Conservation (phyloP, 305 asterid genomes). For the Fraxinus dipetala region DNA sequence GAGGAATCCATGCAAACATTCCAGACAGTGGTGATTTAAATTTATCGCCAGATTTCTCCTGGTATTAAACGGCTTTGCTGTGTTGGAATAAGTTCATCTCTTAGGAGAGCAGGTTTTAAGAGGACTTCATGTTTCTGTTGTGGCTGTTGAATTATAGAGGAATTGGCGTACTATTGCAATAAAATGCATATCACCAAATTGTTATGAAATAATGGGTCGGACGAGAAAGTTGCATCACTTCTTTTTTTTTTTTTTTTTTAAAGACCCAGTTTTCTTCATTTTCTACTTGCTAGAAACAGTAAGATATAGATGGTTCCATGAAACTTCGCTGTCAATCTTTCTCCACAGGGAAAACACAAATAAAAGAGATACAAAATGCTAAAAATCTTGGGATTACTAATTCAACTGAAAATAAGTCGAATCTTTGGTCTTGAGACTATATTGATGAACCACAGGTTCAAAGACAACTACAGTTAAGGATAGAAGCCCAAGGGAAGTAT, state of each 20-base stretch:
- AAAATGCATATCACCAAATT: background rate
- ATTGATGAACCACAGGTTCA: slow-evolving; percentile 57
- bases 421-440: background rate
- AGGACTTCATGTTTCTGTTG: background rate
- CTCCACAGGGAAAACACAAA: background rate
- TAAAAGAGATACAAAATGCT: background rate
- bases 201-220: background rate
- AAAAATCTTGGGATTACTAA: background rate
- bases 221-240: background rate
- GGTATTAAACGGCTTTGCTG: background rate
- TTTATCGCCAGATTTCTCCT: background rate
- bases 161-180: background rate
- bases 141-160: background rate
- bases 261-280: background rate
- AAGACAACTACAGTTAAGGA: slow-evolving; percentile 86
- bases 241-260: background rate
- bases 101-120: background rate
- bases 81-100: background rate
- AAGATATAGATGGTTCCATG: background rate
- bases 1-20: background rate
- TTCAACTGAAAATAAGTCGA: background rate
- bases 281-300: background rate
- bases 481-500: slow-evolving; percentile 98
- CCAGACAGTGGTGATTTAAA: background rate
- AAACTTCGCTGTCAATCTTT: background rate